Evolutionary conservation across 768 basidiomycete genomes (phyloP).

Genomic region (Serendipita sp.): DNA sequence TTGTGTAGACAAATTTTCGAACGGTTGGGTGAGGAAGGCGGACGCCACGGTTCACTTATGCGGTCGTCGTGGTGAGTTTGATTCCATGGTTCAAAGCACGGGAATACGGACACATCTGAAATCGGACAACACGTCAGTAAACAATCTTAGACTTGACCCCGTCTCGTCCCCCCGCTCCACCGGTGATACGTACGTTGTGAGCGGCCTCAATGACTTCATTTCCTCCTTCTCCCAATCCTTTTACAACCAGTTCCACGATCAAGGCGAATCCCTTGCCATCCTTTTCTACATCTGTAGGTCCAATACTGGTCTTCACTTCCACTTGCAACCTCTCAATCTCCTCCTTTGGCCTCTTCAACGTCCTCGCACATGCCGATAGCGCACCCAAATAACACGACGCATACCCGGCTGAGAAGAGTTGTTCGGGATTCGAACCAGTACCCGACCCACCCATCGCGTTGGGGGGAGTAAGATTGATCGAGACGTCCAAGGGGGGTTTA

Average conservation of each 20-base stretch:
- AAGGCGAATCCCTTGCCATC: neutral
- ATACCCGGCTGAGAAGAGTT: neutral
- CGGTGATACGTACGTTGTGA: neutral
- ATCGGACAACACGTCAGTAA: neutral
- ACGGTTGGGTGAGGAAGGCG: too few species aligned
- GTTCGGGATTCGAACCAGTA: neutral
- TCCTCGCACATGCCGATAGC: neutral
- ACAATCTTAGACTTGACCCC: neutral
- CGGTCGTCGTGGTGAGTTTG: neutral
- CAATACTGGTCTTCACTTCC: slow-evolving; percentile 3
- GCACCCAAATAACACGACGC: neutral
- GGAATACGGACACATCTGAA: slow-evolving; percentile 2
- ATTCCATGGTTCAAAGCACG: slow-evolving; percentile 3
- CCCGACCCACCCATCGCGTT: neutral
- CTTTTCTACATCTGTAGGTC: neutral
- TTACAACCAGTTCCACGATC: neutral
- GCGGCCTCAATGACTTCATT: neutral
- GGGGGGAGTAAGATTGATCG: neutral
- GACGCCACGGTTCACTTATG: too few species aligned
- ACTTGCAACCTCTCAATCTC: neutral
- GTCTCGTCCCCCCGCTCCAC: too few species aligned
- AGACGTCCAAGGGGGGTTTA: neutral
- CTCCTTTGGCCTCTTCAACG: neutral
- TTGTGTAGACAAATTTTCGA: too few species aligned
- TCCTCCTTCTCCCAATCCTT: neutral